A percentile compares a stretch with the other conserved stretches of the same genome.
Conservation (phyloP, 73 alveolate species). For the Tetrahymena borealis region DNA sequence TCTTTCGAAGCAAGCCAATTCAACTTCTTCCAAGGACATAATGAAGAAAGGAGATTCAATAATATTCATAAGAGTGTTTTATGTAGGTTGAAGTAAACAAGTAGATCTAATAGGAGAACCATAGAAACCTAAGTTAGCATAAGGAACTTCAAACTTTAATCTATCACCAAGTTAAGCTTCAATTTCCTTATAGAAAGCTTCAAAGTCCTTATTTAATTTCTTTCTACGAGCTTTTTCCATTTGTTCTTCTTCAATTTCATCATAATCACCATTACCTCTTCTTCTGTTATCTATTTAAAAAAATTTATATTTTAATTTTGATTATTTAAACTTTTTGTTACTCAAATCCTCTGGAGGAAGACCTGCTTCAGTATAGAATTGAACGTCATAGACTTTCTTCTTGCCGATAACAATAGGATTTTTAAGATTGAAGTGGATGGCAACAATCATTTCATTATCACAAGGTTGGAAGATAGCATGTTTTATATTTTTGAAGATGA, state of each 20-base stretch:
- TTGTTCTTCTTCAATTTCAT: constrained; percentile 91
- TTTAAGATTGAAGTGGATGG: constrained; percentile 84
- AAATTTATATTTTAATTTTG: background rate
- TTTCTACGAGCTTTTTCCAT: constrained; percentile 73
- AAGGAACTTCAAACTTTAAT: constrained; percentile 54
- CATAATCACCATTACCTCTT: constrained; percentile 73
- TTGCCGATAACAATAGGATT: constrained; percentile 79
- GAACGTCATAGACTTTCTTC: constrained; percentile 77
- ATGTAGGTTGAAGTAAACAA: constrained; percentile 78
- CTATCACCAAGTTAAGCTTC: constrained; percentile 67
- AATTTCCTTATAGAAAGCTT: constrained; percentile 63
- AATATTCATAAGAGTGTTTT: constrained; percentile 74
- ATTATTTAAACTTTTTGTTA: constrained; percentile 51
- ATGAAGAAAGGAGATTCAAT: constrained; percentile 92
- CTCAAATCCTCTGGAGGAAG: constrained; percentile 83
- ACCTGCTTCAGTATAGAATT: constrained; percentile 91
- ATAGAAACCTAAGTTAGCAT: constrained; percentile 68
- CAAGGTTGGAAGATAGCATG: constrained; percentile 91
- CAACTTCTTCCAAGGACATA: constrained; percentile 79
- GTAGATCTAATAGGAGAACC: constrained; percentile 87
- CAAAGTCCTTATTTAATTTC: constrained; percentile 72
- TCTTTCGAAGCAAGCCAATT: constrained; percentile 86
- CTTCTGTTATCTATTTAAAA: background rate
- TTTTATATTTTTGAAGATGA: constrained; percentile 77
- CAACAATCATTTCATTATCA: constrained; percentile 81